phyloP scores from a whole-genome alignment of 257 asterid genomes.

The Petunia axillaris region DNA sequence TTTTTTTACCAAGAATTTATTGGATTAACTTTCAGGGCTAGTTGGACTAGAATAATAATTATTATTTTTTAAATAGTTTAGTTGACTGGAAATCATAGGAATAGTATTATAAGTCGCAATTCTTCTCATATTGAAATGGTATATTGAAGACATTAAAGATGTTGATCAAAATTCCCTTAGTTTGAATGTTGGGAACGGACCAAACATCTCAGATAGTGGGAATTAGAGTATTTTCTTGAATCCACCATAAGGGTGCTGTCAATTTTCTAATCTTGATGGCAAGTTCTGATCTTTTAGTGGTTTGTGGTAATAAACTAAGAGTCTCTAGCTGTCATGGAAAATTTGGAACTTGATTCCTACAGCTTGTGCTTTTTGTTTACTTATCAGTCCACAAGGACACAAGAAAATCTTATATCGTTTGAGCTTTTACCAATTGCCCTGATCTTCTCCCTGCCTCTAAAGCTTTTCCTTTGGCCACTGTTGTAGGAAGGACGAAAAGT shows the following conservation, averaged over 20 bases:
- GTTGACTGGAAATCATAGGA: background rate
- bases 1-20: background rate
- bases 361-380: background rate
- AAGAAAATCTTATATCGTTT: background rate
- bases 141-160: background rate
- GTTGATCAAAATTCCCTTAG: background rate
- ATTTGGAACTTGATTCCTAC: background rate
- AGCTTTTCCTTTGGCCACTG: background rate
- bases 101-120: background rate
- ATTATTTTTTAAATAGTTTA: background rate
- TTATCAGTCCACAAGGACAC: background rate
- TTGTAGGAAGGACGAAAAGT: constrained; percentile 42
- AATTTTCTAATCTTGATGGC: constrained; percentile 14
- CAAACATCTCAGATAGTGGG: background rate
- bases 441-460: background rate
- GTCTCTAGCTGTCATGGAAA: constrained; percentile 11
- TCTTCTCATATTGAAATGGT: background rate
- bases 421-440: constrained; percentile 5
- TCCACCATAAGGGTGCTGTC: background rate
- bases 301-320: background rate
- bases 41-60: background rate
- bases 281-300: background rate
- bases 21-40: background rate
- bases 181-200: background rate
- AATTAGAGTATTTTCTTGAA: background rate